Conservation (phyloP, 768 basidiomycete species). For the Cystobasidium tubakii region DNA sequence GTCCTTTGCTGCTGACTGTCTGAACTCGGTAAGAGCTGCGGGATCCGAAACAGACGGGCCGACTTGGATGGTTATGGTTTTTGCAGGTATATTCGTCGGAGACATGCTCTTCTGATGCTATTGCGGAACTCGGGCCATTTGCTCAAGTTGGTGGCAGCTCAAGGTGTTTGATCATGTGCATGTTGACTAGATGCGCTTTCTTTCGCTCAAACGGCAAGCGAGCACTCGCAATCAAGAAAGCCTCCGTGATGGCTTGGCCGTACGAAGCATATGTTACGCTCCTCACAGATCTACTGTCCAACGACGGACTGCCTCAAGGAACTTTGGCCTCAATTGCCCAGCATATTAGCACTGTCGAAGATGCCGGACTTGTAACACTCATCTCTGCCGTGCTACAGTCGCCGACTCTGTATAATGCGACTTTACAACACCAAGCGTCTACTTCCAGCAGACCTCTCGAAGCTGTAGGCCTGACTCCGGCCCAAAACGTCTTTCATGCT, state of each 20-base stretch:
- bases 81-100: not conserved
- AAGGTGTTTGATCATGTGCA: not conserved
- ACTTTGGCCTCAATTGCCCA: constrained; percentile 4
- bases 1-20: constrained; percentile 9
- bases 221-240: not conserved
- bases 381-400: constrained; percentile 17
- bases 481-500: constrained; percentile 7
- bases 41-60: not conserved
- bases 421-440: not conserved
- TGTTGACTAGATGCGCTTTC: not conserved
- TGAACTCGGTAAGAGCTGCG: constrained; percentile 11
- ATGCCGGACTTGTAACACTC: constrained; percentile 5
- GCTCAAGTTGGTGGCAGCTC: no score
- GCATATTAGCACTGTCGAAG: constrained; percentile 5
- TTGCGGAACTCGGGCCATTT: no score
- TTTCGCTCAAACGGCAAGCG: not conserved
- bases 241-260: not conserved
- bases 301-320: not conserved
- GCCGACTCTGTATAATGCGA: not conserved
- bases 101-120: not conserved
- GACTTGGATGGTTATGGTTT: constrained; percentile 16
- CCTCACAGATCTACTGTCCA: constrained; percentile 14
- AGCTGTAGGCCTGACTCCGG: not conserved
- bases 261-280: constrained; percentile 19
- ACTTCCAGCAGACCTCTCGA: not conserved